Percentiles rank a stretch among this genome's conserved stretches.
Conservation (phyloP, 306 rosid species). For the Acacia confusa region DNA sequence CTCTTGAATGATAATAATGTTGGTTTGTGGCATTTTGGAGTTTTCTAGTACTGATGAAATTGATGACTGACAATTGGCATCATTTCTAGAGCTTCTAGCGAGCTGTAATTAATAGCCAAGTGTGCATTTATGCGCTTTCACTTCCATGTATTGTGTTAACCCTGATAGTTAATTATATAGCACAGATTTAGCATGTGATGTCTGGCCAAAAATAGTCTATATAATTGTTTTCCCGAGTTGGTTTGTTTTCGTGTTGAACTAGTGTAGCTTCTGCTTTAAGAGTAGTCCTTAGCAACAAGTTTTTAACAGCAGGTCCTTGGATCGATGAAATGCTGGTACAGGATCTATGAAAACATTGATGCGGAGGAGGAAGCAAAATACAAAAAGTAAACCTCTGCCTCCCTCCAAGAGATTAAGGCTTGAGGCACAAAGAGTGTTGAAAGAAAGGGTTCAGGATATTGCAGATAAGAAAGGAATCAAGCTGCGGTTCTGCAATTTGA, state of each 20-base stretch:
- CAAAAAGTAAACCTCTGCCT: slow-evolving; percentile 83
- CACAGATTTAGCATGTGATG: neutral
- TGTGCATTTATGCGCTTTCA: neutral
- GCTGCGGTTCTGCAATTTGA: slow-evolving; percentile 93
- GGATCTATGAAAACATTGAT: slow-evolving; percentile 77
- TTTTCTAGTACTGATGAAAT: neutral
- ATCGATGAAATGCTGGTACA: slow-evolving; percentile 99
- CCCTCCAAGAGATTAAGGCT: slow-evolving; percentile 98
- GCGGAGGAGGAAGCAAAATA: slow-evolving; percentile 83
- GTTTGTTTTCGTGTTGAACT: slow-evolving; percentile 32
- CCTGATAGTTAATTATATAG: slow-evolving; percentile 2
- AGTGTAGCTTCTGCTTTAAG: slow-evolving; percentile 39
- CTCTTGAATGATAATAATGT: neutral
- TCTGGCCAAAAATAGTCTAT: neutral
- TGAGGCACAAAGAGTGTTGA: slow-evolving; percentile 94
- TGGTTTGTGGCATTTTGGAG: neutral
- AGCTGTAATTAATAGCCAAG: neutral
- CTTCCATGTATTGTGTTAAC: neutral
- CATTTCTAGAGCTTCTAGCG: neutral
- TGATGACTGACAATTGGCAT: slow-evolving; percentile 5
- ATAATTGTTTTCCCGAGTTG: slow-evolving; percentile 20
- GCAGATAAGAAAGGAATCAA: slow-evolving; percentile 98
- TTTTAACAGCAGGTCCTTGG: slow-evolving; percentile 97
- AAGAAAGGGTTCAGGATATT: slow-evolving; percentile 96
- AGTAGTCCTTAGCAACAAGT: slow-evolving; percentile 77